phyloP scores from a whole-genome alignment of 148 eudicot species.

The Amaranthus cruentus region DNA sequence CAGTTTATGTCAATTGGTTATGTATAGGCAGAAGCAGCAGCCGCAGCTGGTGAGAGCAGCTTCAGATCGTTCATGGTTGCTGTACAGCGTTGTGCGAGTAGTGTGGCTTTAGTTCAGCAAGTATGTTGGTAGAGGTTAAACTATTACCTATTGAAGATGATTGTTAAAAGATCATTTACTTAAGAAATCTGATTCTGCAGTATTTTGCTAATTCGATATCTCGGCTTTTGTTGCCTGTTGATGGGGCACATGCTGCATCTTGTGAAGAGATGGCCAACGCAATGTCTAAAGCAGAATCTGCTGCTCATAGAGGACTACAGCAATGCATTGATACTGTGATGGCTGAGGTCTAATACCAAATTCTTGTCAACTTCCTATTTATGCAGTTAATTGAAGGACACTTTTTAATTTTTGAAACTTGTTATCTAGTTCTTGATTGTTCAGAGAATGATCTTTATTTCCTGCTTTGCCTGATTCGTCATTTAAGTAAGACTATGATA shows the following conservation, averaged over 20 bases:
- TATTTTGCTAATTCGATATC: constrained; percentile 85
- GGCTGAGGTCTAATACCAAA: constrained; percentile 74
- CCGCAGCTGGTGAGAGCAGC: constrained; percentile 99
- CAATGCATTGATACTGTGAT: constrained; percentile 97
- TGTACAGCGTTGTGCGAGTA: constrained; percentile 94
- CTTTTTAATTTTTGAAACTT: not conserved
- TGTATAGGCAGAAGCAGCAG: constrained; percentile 94
- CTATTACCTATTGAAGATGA: not conserved
- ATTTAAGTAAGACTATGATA: not conserved
- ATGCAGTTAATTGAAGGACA: not conserved
- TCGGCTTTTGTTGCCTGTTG: constrained; percentile 83
- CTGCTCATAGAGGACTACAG: constrained; percentile 94
- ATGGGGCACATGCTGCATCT: constrained; percentile 96
- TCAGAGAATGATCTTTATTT: not conserved
- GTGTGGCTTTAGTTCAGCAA: constrained; percentile 97
- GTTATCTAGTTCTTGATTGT: not conserved
- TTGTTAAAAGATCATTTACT: not conserved
- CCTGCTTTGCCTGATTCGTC: not conserved
- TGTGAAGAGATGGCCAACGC: constrained; percentile 96
- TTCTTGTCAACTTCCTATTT: constrained; percentile 7
- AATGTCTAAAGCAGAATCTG: constrained; percentile 91
- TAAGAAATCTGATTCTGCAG: constrained; percentile 31
- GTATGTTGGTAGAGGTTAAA: constrained; percentile 41
- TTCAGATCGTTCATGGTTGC: constrained; percentile 98
- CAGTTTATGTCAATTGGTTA: constrained; percentile 18